Evolutionary conservation across 108 stramenopile genomes (phyloP).

Genomic region (Discostella stelligeroides): DNA sequence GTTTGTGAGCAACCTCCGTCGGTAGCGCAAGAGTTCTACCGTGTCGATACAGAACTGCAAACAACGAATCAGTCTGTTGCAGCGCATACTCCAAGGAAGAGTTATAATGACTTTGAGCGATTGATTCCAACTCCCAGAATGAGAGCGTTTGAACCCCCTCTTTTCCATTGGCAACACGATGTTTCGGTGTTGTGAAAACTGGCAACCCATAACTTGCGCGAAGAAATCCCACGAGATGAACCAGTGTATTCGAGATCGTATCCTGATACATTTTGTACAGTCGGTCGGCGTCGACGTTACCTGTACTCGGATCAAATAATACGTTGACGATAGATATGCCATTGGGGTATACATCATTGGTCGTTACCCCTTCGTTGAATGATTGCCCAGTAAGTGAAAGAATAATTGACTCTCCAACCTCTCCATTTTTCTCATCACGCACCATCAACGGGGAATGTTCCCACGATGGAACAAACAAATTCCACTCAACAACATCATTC

Average conservation of each 20-base stretch:
- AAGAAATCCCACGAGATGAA: slow-evolving; percentile 36
- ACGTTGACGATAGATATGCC: slow-evolving; percentile 30
- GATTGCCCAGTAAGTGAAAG: slow-evolving; percentile 7
- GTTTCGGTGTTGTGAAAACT: background rate
- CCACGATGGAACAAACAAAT: slow-evolving; percentile 23
- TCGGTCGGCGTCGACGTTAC: slow-evolving; percentile 8
- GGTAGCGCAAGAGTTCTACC: slow-evolving; percentile 30
- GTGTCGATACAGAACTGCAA: slow-evolving; percentile 31
- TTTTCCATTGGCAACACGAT: background rate
- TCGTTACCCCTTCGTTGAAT: background rate
- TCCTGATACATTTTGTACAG: slow-evolving; percentile 11
- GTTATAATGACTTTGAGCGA: slow-evolving; percentile 35
- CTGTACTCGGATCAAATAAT: background rate
- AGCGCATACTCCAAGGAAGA: slow-evolving; percentile 19
- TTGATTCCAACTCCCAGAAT: slow-evolving; percentile 47
- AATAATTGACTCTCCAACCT: slow-evolving; percentile 24
- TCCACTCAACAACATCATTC: slow-evolving; percentile 30
- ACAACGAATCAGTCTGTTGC: slow-evolving; percentile 28
- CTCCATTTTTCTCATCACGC: slow-evolving; percentile 21
- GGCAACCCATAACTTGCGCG: slow-evolving; percentile 31
- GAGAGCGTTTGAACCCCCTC: slow-evolving; percentile 8
- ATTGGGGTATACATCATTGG: background rate
- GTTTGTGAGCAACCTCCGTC: slow-evolving; percentile 23
- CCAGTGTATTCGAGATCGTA: slow-evolving; percentile 16
- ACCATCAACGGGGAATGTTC: slow-evolving; percentile 29